These are phyloP conservation scores for Chaetomiaceae sp. DNA, from an alignment of 2,329 filamentous ascomycete genomes.

Conservation along the genomic window DNA sequence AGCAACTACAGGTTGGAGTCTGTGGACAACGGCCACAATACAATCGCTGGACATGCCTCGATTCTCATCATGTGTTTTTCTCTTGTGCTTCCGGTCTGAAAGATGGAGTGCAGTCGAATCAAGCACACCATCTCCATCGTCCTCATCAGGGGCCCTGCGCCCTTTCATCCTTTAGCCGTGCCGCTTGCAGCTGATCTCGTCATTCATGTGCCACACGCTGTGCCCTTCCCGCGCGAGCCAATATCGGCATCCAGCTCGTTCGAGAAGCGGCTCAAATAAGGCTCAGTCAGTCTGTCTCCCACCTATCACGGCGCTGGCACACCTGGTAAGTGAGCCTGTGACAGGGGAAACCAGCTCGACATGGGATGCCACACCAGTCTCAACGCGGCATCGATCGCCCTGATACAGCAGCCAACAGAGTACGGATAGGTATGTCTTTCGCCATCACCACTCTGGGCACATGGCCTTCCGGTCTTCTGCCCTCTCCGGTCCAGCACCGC, in stretches of 20 bases:
- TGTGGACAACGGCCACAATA: no score
- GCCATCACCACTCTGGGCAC: no score
- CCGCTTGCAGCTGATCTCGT: constrained; percentile 13
- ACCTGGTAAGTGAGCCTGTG: not conserved
- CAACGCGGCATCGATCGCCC: not conserved
- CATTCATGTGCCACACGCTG: not conserved
- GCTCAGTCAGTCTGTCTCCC: not conserved
- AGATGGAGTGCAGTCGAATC: no score
- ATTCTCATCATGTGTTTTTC: no score
- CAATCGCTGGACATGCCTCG: no score
- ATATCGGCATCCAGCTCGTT: not conserved
- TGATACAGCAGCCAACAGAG: not conserved
- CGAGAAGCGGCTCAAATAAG: constrained; percentile 2
- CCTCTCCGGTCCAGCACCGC: no score
- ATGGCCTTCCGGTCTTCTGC: no score
- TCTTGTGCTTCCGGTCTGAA: no score
- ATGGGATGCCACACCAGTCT: not conserved
- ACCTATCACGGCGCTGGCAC: constrained; percentile 3
- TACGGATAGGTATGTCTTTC: no score
- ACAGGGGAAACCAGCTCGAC: not conserved
- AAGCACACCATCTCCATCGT: no score
- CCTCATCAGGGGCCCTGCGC: no score
- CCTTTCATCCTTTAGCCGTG: constrained; percentile 16
- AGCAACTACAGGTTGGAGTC: no score
- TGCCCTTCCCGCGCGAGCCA: constrained; percentile 6